These are phyloP conservation scores for Cicer yamashitae DNA, from an alignment of 306 rosid species.

Conservation along the genomic window DNA sequence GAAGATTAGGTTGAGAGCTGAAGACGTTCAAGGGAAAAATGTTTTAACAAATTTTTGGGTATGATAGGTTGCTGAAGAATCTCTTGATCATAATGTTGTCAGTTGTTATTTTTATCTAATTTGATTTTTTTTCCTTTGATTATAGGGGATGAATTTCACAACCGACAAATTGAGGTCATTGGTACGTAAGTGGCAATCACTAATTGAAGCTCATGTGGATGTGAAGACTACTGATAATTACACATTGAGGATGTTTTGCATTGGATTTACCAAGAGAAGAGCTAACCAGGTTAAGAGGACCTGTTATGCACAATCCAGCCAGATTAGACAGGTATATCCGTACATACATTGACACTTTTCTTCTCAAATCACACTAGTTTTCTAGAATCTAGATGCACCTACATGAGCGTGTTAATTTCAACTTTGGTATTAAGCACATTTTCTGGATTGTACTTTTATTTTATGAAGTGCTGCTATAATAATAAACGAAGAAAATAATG, in stretches of 20 bases:
- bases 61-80: constrained; percentile 11
- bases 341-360: constrained; percentile 10
- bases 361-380: neutral
- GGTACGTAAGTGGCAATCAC: constrained; percentile 88
- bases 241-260: constrained; percentile 88
- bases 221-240: constrained; percentile 89
- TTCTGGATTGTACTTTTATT: neutral
- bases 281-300: constrained; percentile 90
- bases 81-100: neutral
- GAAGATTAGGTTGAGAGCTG: constrained; percentile 94
- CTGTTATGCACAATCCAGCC: constrained; percentile 93
- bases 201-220: constrained; percentile 92
- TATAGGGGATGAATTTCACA: constrained; percentile 86
- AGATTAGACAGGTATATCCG: constrained; percentile 77
- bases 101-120: neutral
- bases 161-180: constrained; percentile 92
- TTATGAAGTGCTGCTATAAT: neutral
- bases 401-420: neutral
- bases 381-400: neutral
- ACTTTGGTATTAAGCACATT: neutral
- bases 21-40: constrained; percentile 90
- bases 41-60: constrained; percentile 96
- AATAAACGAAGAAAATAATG: neutral
- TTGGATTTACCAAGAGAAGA: constrained; percentile 88
- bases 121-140: neutral